Conservation (phyloP, 139 green algal genomes). For the Coelastrella sp. region DNA sequence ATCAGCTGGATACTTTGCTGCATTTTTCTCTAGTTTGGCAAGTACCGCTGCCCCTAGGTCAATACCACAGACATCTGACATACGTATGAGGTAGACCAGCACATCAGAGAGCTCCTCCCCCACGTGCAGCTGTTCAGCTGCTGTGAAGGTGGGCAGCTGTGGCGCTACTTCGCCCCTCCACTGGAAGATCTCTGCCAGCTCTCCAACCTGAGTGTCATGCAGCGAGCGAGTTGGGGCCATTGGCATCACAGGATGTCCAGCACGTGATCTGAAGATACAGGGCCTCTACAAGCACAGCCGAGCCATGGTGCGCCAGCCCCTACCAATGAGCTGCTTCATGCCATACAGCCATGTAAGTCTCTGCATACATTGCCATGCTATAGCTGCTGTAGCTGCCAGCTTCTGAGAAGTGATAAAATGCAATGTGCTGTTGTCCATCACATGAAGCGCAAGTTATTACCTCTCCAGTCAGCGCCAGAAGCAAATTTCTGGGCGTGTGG, state of each 20-base stretch:
- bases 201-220: conserved; percentile 37
- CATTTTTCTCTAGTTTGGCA: conserved; percentile 73
- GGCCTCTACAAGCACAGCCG: too few relatives aligned
- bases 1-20: conserved; percentile 55
- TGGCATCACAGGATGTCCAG: too few relatives aligned
- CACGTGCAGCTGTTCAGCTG: conserved; percentile 42
- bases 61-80: conserved; percentile 79
- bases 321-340: too few relatives aligned
- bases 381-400: too few relatives aligned
- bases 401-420: too few relatives aligned
- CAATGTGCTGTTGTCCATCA: too few relatives aligned
- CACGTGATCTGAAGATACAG: too few relatives aligned
- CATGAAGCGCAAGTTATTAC: neutral
- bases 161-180: conserved; percentile 68
- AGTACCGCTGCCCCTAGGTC: conserved; percentile 70
- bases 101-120: conserved; percentile 87
- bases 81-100: conserved; percentile 81
- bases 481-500: conserved; percentile 87
- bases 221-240: neutral
- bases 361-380: too few relatives aligned
- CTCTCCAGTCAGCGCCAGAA: conserved; percentile 79
- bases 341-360: too few relatives aligned
- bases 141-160: conserved; percentile 51
- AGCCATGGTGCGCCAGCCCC: too few relatives aligned
- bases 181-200: conserved; percentile 65